Percentiles rank a stretch among this genome's conserved stretches.
Evolutionary conservation across 1,284 basidiomycete species (phyloP).

Genomic region (Fomitopsis pinicola): DNA sequence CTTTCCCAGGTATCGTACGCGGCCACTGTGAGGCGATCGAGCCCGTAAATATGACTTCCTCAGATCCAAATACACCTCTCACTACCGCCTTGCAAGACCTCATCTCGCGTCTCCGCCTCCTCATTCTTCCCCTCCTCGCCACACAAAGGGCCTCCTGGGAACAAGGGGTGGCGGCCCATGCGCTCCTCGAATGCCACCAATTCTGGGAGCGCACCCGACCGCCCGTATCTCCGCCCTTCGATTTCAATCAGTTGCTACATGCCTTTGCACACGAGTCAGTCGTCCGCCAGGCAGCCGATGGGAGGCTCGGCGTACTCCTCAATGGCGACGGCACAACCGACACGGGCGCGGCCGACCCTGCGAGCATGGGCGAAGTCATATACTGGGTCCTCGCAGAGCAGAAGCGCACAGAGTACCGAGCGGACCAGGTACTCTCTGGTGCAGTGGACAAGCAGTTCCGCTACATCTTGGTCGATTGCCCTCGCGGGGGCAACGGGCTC

Average conservation of each 20-base stretch:
- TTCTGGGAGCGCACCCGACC: not conserved
- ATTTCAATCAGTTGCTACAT: slow-evolving; percentile 14
- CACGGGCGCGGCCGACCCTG: slow-evolving; percentile 17
- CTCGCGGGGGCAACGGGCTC: slow-evolving; percentile 9
- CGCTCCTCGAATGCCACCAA: slow-evolving; percentile 18
- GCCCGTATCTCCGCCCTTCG: not conserved
- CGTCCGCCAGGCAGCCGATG: slow-evolving; percentile 18
- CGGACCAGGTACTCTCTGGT: not conserved
- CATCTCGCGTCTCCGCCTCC: not conserved
- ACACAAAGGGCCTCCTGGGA: slow-evolving; percentile 23
- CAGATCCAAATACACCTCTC: not conserved
- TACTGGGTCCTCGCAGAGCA: slow-evolving; percentile 12
- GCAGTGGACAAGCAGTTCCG: slow-evolving; percentile 18
- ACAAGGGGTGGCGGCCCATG: slow-evolving; percentile 21
- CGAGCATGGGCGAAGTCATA: slow-evolving; percentile 18
- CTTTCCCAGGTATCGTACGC: too few species aligned
- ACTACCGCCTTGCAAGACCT: not conserved
- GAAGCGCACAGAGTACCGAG: not conserved
- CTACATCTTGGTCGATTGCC: slow-evolving; percentile 16
- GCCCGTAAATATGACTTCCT: not conserved
- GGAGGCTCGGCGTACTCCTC: slow-evolving; percentile 17
- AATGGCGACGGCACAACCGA: slow-evolving; percentile 21
- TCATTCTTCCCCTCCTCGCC: slow-evolving; percentile 17
- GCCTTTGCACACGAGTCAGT: slow-evolving; percentile 18
- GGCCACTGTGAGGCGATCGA: too few species aligned